Conservation (phyloP, 176 grass and related monocot species). For the maize (Zea mays) region DNA sequence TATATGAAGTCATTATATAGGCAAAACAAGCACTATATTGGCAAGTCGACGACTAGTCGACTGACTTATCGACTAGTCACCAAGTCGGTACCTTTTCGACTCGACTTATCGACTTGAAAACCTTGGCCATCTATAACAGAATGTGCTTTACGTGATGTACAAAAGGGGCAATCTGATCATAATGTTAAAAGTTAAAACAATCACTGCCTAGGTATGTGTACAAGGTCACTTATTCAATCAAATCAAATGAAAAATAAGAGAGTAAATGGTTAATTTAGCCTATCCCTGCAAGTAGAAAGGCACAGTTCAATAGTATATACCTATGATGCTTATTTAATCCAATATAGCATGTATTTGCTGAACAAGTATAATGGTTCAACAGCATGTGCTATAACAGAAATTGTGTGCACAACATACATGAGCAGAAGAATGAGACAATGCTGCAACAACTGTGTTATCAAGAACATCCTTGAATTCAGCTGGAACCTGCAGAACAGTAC, state of each 20-base stretch:
- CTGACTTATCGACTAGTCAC: too few species aligned
- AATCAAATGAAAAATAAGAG: background rate
- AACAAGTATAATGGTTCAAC: background rate
- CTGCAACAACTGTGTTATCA: conserved; percentile 89
- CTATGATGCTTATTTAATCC: background rate
- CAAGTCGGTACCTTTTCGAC: too few species aligned
- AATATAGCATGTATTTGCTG: conserved; percentile 14
- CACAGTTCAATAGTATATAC: conserved; percentile 11
- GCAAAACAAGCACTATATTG: too few species aligned
- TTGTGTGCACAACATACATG: conserved; percentile 55
- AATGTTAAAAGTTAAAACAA: background rate
- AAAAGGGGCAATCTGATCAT: background rate
- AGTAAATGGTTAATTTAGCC: conserved; percentile 25
- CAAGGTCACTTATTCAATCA: background rate
- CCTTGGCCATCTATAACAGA: background rate
- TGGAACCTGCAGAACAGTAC: conserved; percentile 64
- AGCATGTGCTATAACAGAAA: conserved; percentile 18
- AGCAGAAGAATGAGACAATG: conserved; percentile 88
- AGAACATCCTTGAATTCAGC: conserved; percentile 92
- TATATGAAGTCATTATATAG: too few species aligned
- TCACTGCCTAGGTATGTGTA: background rate
- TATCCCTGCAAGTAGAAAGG: conserved; percentile 11
- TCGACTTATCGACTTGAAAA: too few species aligned
- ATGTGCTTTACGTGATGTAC: background rate
- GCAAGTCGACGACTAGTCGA: too few species aligned